Evolutionary conservation across 2,329 filamentous ascomycete species (phyloP), one percentile per base, ranked within the genome.

Genomic region (Coccinonectria pachysandricola): DNA sequence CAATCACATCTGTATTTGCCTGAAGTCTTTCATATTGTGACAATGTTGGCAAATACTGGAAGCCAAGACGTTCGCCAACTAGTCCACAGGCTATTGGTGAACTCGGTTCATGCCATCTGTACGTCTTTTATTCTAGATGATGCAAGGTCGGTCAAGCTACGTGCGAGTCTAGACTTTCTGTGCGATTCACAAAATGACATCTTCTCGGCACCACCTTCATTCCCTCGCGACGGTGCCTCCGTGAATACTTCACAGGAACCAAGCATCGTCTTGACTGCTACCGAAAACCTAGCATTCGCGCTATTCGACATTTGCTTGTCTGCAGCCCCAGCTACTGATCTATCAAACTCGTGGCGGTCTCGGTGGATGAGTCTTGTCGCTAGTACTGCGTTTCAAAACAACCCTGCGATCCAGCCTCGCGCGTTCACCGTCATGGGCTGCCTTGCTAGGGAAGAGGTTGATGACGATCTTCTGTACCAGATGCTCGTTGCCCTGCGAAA

Each of bases 331-430:
- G 74, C 74, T 1, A 54, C 72, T 7, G 74, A 80, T 39, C 60
- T 76, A 42, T 68, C 74, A 12, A 81, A 81, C 42, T 66, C 71
- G 10, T 81, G 76, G 76, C 68, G 76, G 14, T 75, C 76, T 12
- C 66, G 76, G 12, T 81, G 76, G 76, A 80, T 81, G 76, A 79
- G 75, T 41, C 57, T 81, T 12, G 75, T 81, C 19, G 75, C 76
- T 10, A 81, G 76, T 45, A 81, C 75, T 7, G 76, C 76, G 0
- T 81, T 81, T 46, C 76, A 81, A 45, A 79, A 75, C 45, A 81
- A 81, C 43, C 76, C 75, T 7, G 75, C 76, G 3, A 76, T 81
- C 30, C 76, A 81, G 37, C 75, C 76, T 5, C 61, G 73, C 12
- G 76, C 76, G 2, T 81, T 81, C 41, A 68, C 74, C 2, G 75